Evolutionary conservation across 306 rosid species (phyloP), one percentile per base, ranked within the genome.

Genomic region (Mimosa pudica): DNA sequence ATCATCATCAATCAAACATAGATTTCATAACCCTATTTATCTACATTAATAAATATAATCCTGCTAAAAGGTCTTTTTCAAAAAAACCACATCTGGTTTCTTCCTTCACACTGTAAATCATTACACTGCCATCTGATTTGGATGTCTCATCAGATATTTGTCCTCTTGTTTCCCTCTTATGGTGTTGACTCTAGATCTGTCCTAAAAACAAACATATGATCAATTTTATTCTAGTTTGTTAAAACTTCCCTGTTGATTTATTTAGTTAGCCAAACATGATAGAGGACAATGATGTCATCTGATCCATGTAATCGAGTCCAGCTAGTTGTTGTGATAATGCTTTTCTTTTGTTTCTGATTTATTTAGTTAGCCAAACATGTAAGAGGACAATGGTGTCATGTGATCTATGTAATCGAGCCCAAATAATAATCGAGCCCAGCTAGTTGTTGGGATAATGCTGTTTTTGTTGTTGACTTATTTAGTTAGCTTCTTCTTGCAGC

Each of bases 401-500:
- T 1, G 30, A 24, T 24, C 1, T 24, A 24, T 24, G 30, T 24
- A 24, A 24, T 1, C 30, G 30, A 24, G 30, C 30, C 30, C 30
- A 24, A n/a, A n/a, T n/a, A n/a, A n/a, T n/a, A n/a, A n/a, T n/a
- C n/a, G n/a, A n/a, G n/a, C n/a, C n/a, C n/a, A n/a, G n/a, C n/a
- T n/a, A n/a, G n/a, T 24, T 24, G 30, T 24, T 24, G 30, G 30
- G 30, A 24, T 24, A 24, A 24, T 24, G 30, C 30, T 24, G 0
- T 24, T 24, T 24, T 24, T 24, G 0, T 2, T 71, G 45, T 58
- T 60, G 36, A 24, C 18, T n/a, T 6, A 60, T 7, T 7, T 17
- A 14, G 57, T 46, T 80, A 55, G 17, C 73, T 82, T 83, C 11
- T 45, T 81, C 10, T 65, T 86, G 85, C 92, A 94, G 97, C 85